A percentile compares a stretch with the other conserved stretches of the same genome.
These are phyloP conservation scores for Copromyces sp. DNA, from an alignment of 495 filamentous ascomycete species.

Conservation along the genomic window DNA sequence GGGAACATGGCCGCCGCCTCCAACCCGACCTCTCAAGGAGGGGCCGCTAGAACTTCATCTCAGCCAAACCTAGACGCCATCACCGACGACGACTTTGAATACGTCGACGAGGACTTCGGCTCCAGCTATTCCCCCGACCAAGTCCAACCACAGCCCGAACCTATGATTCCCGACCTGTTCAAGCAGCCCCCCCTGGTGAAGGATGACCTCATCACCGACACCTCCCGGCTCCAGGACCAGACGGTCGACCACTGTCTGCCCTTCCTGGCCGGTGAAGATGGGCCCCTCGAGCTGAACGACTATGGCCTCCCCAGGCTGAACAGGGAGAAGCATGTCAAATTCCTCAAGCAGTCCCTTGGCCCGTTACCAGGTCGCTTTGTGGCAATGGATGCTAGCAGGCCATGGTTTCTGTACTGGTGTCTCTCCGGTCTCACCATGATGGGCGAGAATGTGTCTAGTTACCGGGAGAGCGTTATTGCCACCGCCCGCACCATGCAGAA, in stretches of 20 bases:
- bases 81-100: slow-evolving; percentile 6
- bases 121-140: not conserved
- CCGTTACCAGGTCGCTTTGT: slow-evolving; percentile 57
- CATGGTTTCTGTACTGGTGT: slow-evolving; percentile 93
- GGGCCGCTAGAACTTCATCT: not conserved
- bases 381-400: slow-evolving; percentile 67
- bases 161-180: slow-evolving; percentile 55
- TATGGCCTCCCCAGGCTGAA: slow-evolving; percentile 65
- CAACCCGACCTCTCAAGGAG: not conserved
- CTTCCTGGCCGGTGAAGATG: slow-evolving; percentile 45
- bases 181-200: slow-evolving; percentile 49
- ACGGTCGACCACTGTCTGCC: slow-evolving; percentile 61
- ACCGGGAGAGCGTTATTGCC: slow-evolving; percentile 54
- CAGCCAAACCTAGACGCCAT: not conserved
- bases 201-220: slow-evolving; percentile 58
- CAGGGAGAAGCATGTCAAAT: slow-evolving; percentile 61
- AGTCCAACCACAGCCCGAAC: not conserved
- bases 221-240: slow-evolving; percentile 55
- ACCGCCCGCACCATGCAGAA: slow-evolving; percentile 79
- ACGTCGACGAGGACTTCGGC: slow-evolving; percentile 15
- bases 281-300: slow-evolving; percentile 42
- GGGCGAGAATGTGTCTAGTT: slow-evolving; percentile 62
- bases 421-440: slow-evolving; percentile 61
- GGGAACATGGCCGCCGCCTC: not conserved
- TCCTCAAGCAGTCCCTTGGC: slow-evolving; percentile 56